phyloP scores from a whole-genome alignment of 139 green algal species.

The Auxenochlorella protothecoides region DNA sequence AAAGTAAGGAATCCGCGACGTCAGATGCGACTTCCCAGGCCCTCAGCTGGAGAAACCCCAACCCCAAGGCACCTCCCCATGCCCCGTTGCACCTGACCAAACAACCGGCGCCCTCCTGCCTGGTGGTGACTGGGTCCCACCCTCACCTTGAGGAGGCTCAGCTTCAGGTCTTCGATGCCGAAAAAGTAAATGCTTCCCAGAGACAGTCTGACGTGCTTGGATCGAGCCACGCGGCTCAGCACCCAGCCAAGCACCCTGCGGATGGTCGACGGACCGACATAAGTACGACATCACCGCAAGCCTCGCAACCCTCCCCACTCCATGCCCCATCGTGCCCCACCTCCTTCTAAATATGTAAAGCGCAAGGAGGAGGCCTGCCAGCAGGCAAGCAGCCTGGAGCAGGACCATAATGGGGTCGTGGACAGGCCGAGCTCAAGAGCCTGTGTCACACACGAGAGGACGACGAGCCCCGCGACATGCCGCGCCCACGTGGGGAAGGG shows the following conservation, averaged over 20 bases:
- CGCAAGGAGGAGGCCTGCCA: too few relatives aligned
- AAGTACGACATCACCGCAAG: too few relatives aligned
- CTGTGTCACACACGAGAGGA: too few relatives aligned
- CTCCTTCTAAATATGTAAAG: too few relatives aligned
- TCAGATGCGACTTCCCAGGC: not conserved
- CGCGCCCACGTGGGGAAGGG: too few relatives aligned
- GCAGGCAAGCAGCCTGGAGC: too few relatives aligned
- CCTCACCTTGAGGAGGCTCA: not conserved
- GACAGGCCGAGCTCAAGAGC: too few relatives aligned
- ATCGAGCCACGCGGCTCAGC: not conserved
- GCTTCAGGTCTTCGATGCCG: not conserved
- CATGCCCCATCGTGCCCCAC: too few relatives aligned
- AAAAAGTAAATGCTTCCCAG: slow-evolving; percentile 1
- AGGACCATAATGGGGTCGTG: too few relatives aligned
- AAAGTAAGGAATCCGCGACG: not conserved
- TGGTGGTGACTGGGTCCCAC: not conserved
- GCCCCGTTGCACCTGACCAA: not conserved
- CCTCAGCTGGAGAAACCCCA: not conserved
- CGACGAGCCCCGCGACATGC: too few relatives aligned
- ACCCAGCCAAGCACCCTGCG: slow-evolving; percentile 3
- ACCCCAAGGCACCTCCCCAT: not conserved
- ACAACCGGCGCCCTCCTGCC: not conserved
- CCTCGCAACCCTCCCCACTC: too few relatives aligned
- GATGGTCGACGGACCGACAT: too few relatives aligned
- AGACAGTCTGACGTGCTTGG: not conserved